Percentiles rank a stretch among this genome's conserved stretches.
phyloP scores from a whole-genome alignment of 2,329 filamentous ascomycete genomes.

The Aspergillus caelatus region DNA sequence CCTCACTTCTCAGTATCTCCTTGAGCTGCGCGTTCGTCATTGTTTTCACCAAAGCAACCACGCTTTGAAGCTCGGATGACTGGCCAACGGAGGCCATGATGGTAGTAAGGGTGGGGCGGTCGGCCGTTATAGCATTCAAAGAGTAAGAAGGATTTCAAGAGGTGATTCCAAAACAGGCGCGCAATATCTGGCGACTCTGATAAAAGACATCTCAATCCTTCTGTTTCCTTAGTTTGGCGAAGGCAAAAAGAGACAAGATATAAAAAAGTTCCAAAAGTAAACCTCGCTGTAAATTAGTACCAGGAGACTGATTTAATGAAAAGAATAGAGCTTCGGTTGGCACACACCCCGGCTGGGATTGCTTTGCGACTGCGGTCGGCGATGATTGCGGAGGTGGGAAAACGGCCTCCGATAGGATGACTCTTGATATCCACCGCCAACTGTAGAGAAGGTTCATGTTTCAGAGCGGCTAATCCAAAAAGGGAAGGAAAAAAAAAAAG shows the following conservation, averaged over 20 bases:
- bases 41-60: constrained; percentile 54
- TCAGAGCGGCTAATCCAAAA: not conserved
- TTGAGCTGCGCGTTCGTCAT: constrained; percentile 71
- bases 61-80: constrained; percentile 43
- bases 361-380: constrained; percentile 10
- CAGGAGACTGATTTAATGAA: not conserved
- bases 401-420: constrained; percentile 31
- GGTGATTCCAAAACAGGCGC: constrained; percentile 25
- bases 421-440: constrained; percentile 30
- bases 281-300: not conserved
- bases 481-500: not conserved
- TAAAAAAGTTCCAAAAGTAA: not conserved
- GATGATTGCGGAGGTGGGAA: constrained; percentile 24
- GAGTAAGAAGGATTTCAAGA: constrained; percentile 20
- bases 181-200: constrained; percentile 21
- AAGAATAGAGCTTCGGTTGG: not conserved
- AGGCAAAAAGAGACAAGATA: not conserved
- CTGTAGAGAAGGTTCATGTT: not conserved
- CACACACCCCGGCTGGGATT: constrained; percentile 3
- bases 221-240: not conserved
- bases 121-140: not conserved
- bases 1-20: constrained; percentile 73
- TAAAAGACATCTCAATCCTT: constrained; percentile 34
- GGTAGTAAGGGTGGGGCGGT: not conserved
- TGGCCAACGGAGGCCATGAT: constrained; percentile 44